Conservation (phyloP, 2,329 filamentous ascomycete species). For the Microcyclosporella mali region DNA sequence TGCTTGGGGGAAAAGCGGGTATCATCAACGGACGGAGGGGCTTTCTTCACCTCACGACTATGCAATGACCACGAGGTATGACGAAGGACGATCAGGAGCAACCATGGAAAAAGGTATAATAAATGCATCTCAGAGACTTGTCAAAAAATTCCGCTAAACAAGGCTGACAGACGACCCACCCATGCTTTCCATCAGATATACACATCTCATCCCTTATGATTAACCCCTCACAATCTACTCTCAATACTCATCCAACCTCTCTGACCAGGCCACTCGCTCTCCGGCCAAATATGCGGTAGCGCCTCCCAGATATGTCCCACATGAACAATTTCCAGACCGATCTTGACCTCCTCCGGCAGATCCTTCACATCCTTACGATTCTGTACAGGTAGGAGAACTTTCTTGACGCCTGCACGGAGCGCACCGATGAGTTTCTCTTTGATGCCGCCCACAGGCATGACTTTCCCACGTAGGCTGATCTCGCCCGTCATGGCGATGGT, state of each 20-base stretch:
- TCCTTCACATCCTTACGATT: constrained; percentile 92
- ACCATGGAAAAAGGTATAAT: no score
- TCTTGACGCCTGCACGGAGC: constrained; percentile 86
- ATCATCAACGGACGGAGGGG: no score
- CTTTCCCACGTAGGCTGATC: constrained; percentile 73
- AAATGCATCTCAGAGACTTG: no score
- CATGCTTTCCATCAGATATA: neutral
- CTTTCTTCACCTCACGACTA: no score
- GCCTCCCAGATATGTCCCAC: constrained; percentile 94
- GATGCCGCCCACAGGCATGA: constrained; percentile 93
- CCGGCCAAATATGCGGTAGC: constrained; percentile 84
- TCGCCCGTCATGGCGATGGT: constrained; percentile 91
- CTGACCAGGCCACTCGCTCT: constrained; percentile 74
- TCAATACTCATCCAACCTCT: constrained; percentile 63
- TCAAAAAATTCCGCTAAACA: no score
- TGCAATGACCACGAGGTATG: no score
- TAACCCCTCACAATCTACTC: constrained; percentile 58
- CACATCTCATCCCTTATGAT: neutral
- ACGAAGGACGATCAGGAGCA: no score
- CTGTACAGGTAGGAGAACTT: constrained; percentile 76
- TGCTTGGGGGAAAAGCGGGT: no score
- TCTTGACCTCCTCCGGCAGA: constrained; percentile 79
- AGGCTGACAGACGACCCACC: no score
- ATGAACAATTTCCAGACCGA: constrained; percentile 80
- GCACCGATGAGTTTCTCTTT: constrained; percentile 98